These are phyloP conservation scores for Rhizoclosmatium hyalinum DNA, from an alignment of 371 early-diverging fungal species.

Conservation along the genomic window DNA sequence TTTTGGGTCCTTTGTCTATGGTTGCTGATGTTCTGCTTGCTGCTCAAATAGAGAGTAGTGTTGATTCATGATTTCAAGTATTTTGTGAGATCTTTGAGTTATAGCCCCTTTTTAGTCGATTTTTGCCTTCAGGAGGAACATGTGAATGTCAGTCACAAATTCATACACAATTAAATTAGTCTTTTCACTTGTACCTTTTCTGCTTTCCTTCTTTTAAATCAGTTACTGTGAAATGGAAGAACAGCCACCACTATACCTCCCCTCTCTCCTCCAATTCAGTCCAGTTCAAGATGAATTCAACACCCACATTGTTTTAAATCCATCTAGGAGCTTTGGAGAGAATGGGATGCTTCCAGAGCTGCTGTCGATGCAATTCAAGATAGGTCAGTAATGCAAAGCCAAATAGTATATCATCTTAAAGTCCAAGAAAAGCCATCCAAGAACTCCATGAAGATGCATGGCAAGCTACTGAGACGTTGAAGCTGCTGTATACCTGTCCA, in stretches of 20 bases:
- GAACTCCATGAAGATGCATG: slow-evolving; percentile 47
- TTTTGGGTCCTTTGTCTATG: slow-evolving; percentile 11
- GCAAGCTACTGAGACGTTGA: slow-evolving; percentile 36
- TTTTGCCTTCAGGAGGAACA: too few species aligned
- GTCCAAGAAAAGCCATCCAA: slow-evolving; percentile 43
- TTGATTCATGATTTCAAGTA: slow-evolving; percentile 8
- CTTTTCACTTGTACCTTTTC: too few species aligned
- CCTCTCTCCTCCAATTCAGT: not conserved
- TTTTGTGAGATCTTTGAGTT: slow-evolving; percentile 17
- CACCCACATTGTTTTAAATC: too few species aligned
- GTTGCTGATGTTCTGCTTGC: slow-evolving; percentile 1
- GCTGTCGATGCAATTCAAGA: slow-evolving; percentile 46
- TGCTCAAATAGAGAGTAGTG: slow-evolving; percentile 9
- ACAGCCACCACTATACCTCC: not conserved
- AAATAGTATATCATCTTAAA: slow-evolving; percentile 43
- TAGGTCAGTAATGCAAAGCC: slow-evolving; percentile 43
- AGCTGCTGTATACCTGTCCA: slow-evolving; percentile 34
- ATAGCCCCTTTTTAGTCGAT: not conserved
- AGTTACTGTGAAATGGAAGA: not conserved
- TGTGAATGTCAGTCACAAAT: too few species aligned
- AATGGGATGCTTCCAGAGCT: slow-evolving; percentile 19
- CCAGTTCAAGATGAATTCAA: not conserved
- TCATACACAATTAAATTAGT: too few species aligned
- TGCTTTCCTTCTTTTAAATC: not conserved
- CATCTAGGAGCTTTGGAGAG: too few species aligned